Conservation (phyloP, 116 monocot species). For the Zostera marina region DNA sequence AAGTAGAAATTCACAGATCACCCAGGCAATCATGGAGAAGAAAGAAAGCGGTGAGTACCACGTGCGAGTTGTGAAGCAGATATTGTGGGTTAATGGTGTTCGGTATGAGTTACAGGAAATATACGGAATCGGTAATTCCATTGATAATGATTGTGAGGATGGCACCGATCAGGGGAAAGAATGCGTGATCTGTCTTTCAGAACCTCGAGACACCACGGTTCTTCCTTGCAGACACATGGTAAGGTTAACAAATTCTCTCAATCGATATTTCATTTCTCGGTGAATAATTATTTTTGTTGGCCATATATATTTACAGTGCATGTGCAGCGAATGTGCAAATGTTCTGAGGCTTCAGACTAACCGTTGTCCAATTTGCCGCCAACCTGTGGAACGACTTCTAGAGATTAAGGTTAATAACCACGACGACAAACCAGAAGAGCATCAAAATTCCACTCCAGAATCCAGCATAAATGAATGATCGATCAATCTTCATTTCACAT, state of each 20-base stretch:
- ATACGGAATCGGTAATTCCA: slow-evolving; percentile 86
- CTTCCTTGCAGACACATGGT: slow-evolving; percentile 96
- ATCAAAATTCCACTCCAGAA: slow-evolving; percentile 7
- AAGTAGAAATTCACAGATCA: slow-evolving; percentile 67
- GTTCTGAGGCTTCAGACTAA: slow-evolving; percentile 62
- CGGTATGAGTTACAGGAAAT: slow-evolving; percentile 93
- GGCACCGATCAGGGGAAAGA: slow-evolving; percentile 90
- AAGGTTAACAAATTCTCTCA: no score
- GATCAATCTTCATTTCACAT: no score
- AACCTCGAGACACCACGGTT: slow-evolving; percentile 85
- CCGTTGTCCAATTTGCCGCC: slow-evolving; percentile 85
- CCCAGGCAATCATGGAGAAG: slow-evolving; percentile 77
- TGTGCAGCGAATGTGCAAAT: slow-evolving; percentile 89
- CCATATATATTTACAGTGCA: slow-evolving; percentile 44
- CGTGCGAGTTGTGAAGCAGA: slow-evolving; percentile 67
- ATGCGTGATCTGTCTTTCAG: slow-evolving; percentile 87
- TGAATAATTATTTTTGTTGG: not conserved
- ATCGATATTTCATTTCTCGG: no score
- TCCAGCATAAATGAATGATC: not conserved
- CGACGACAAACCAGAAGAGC: slow-evolving; percentile 20
- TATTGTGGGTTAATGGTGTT: slow-evolving; percentile 56
- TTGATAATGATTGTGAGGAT: slow-evolving; percentile 60
- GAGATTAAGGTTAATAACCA: slow-evolving; percentile 59
- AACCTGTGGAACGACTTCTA: slow-evolving; percentile 69
- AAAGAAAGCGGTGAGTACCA: slow-evolving; percentile 58